phyloP scores from a whole-genome alignment of 495 filamentous ascomycete genomes.

The Xylaria grammica region DNA sequence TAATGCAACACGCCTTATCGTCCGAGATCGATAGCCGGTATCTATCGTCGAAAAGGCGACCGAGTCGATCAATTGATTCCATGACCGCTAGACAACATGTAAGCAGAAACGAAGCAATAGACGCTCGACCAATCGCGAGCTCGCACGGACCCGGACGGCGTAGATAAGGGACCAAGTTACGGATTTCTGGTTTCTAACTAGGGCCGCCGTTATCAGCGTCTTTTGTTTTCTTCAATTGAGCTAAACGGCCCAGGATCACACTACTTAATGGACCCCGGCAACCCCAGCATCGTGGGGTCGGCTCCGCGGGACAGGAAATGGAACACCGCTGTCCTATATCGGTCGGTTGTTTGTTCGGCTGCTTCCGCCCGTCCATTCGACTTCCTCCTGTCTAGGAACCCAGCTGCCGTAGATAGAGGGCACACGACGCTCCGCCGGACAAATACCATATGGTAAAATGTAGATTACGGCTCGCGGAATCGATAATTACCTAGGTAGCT shows the following conservation, averaged over 20 bases:
- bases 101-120: too few relatives aligned
- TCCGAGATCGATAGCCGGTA: background rate
- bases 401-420: background rate
- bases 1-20: background rate
- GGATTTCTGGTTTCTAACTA: background rate
- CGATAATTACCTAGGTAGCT: too few relatives aligned
- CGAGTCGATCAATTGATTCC: background rate
- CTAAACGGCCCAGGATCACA: too few relatives aligned
- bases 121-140: background rate
- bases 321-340: background rate
- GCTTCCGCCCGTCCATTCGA: background rate
- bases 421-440: background rate
- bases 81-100: background rate
- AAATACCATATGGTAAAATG: background rate
- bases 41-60: background rate
- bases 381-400: too few relatives aligned
- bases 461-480: background rate
- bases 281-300: background rate
- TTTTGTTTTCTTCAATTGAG: too few relatives aligned
- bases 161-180: background rate
- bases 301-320: background rate
- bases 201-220: too few relatives aligned
- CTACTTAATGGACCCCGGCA: slow-evolving; percentile 2
- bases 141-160: background rate
- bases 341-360: background rate